A percentile compares a stretch with the other conserved stretches of the same genome.
Evolutionary conservation across 495 filamentous ascomycete genomes (phyloP).

Genomic region (Talaromyces liani): DNA sequence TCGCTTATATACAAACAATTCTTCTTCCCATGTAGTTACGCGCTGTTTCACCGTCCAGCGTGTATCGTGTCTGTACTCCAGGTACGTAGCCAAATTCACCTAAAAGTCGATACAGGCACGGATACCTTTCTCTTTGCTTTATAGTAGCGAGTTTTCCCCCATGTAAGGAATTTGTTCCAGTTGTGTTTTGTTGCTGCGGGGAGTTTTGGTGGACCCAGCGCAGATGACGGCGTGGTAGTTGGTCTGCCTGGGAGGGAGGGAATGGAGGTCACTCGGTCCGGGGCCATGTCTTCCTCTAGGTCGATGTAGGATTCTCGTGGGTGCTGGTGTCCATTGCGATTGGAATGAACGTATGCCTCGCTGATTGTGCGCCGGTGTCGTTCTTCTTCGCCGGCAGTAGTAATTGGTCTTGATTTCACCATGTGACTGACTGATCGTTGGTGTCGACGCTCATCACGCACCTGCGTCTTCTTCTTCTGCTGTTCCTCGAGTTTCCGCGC

Average conservation of each 20-base stretch:
- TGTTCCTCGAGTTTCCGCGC: conserved; percentile 47
- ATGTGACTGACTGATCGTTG: conserved; percentile 6
- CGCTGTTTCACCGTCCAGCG: neutral
- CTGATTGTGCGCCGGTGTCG: conserved; percentile 1
- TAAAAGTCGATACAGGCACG: neutral
- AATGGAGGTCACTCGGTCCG: neutral
- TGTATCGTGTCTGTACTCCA: neutral
- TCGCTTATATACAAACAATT: conserved; percentile 7
- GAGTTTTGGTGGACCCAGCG: conserved; percentile 29
- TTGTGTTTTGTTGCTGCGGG: conserved; percentile 21
- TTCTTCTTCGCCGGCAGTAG: conserved; percentile 9
- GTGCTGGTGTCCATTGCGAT: conserved; percentile 26
- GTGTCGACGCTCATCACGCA: neutral
- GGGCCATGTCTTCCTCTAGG: conserved; percentile 11
- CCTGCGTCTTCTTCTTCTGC: conserved; percentile 31
- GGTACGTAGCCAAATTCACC: neutral
- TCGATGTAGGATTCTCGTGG: conserved; percentile 15
- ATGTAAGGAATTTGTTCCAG: conserved; percentile 42
- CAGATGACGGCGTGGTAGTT: conserved; percentile 9
- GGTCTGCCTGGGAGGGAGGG: neutral
- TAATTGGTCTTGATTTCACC: neutral
- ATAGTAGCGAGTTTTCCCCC: conserved; percentile 39
- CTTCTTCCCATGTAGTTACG: neutral
- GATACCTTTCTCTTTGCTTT: conserved; percentile 33
- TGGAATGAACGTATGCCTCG: conserved; percentile 9